Conservation (phyloP, 1,139 yeast genomes). For the Yamadazyma atlantica region DNA sequence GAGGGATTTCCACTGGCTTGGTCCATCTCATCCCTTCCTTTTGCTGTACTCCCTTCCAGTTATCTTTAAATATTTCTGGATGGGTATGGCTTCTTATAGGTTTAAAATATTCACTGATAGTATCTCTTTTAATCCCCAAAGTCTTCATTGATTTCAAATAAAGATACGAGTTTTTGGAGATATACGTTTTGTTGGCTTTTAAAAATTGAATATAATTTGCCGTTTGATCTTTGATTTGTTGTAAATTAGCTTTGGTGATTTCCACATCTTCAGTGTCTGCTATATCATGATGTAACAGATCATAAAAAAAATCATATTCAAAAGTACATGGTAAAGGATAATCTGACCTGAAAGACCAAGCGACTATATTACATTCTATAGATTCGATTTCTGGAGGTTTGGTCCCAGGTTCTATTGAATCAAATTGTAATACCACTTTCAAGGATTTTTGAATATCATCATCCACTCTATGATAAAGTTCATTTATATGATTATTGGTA, state of each 20-base stretch:
- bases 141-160: slow-evolving; percentile 41
- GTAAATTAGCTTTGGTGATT: slow-evolving; percentile 37
- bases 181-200: slow-evolving; percentile 30
- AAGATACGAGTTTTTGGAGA: slow-evolving; percentile 35
- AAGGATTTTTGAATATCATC: slow-evolving; percentile 23
- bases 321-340: slow-evolving; percentile 43
- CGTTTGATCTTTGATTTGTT: slow-evolving; percentile 35
- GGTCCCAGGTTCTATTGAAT: slow-evolving; percentile 19
- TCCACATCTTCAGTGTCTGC: slow-evolving; percentile 27
- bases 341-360: slow-evolving; percentile 45
- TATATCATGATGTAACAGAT: slow-evolving; percentile 21
- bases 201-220: slow-evolving; percentile 34
- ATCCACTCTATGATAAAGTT: slow-evolving; percentile 31
- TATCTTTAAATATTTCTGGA: slow-evolving; percentile 22
- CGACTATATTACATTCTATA: slow-evolving; percentile 38
- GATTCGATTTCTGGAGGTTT: slow-evolving; percentile 33
- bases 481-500: slow-evolving; percentile 25
- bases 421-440: slow-evolving; percentile 28
- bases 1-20: slow-evolving; percentile 30
- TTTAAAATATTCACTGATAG: slow-evolving; percentile 38
- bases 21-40: slow-evolving; percentile 25
- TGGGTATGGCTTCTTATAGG: slow-evolving; percentile 22
- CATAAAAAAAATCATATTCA: slow-evolving; percentile 45
- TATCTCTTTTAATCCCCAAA: slow-evolving; percentile 43
- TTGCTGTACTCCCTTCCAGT: slow-evolving; percentile 31